Conservation (phyloP, 768 basidiomycete genomes). For the Mycena metata region DNA sequence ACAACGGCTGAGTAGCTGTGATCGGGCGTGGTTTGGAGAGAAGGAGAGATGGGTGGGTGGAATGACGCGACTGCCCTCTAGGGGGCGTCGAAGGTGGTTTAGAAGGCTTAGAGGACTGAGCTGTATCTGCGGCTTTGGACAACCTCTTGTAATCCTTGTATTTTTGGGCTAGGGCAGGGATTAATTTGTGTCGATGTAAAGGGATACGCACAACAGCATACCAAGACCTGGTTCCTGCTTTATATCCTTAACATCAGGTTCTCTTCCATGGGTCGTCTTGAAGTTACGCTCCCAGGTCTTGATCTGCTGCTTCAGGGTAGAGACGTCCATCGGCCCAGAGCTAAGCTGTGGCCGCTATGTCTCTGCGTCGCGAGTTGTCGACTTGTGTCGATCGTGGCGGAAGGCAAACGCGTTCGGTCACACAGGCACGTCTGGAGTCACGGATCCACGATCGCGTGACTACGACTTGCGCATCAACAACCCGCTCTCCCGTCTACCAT, state of each 20-base stretch:
- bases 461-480: not conserved
- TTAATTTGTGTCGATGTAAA: conserved; percentile 31
- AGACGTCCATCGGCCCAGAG: conserved; percentile 57
- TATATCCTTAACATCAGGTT: conserved; percentile 80
- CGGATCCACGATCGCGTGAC: conserved; percentile 18
- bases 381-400: not conserved
- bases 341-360: not conserved
- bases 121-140: conserved; percentile 57
- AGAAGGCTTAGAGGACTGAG: conserved; percentile 33
- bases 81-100: conserved; percentile 56
- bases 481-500: not conserved
- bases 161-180: conserved; percentile 68
- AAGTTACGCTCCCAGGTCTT: conserved; percentile 86
- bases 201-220: conserved; percentile 50
- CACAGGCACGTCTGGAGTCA: not conserved
- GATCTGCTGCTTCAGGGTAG: conserved; percentile 73
- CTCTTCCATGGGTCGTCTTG: conserved; percentile 64
- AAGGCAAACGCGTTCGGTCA: conserved; percentile 5
- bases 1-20: conserved; percentile 64
- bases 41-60: conserved; percentile 53
- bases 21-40: conserved; percentile 66
- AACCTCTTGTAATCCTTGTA: conserved; percentile 88
- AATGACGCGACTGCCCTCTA: conserved; percentile 46
- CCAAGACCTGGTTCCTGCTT: conserved; percentile 72
- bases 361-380: no score